Base-by-base conservation (phyloP, 2,329 filamentous ascomycete species). In the Aspergillus intermedius region DNA sequence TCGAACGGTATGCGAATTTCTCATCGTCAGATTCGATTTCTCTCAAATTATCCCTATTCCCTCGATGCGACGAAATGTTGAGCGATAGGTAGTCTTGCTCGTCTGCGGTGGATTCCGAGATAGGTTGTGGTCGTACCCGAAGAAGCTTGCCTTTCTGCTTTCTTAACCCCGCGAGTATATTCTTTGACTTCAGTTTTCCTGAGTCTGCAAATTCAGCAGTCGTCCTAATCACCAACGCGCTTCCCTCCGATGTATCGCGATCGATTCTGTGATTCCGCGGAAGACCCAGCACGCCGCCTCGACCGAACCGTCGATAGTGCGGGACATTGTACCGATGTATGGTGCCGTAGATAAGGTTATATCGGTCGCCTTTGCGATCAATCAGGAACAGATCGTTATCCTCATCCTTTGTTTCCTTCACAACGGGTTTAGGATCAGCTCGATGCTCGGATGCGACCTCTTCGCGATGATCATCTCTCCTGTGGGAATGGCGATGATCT, bases 351-450 rank as follows among this genome's bases (percentile, higher is more conserved):
- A 78, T 78, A 41, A 86, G 67, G 55, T 93, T 89, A 43, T 89
- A 77, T 4, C 77, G 73, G 60, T 97, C 91, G 0, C 91, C 91
- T 60, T 82, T 83, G 39, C 74, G 81, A 67, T 97, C 91, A 45
- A 87, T 60, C 41, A 81, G 59, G 63, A 81, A 91, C 3, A 77
- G 62, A 23, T 62, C 60, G 4, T 55, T 47, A 5, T 39, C 49
- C 19, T 60, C 58, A 4, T 53, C 54, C 30, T 42, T 40, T n/a
- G 44, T 22, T 7, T 52, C 39, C 21, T 52, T 63, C 42, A 56
- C 45, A 45, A 32, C 10, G 41, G 45, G 48, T 12, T 50, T 49
- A 42, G 48, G 30, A n/a, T 37, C 19, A 13, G 51, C 45, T 25
- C 39, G 32, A 17, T 28, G 41, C 15, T 54, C 50, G 4, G 21